Base-by-base conservation (phyloP, 2,329 filamentous ascomycete genomes). In the Tolypocladium guangdongense region DNA sequence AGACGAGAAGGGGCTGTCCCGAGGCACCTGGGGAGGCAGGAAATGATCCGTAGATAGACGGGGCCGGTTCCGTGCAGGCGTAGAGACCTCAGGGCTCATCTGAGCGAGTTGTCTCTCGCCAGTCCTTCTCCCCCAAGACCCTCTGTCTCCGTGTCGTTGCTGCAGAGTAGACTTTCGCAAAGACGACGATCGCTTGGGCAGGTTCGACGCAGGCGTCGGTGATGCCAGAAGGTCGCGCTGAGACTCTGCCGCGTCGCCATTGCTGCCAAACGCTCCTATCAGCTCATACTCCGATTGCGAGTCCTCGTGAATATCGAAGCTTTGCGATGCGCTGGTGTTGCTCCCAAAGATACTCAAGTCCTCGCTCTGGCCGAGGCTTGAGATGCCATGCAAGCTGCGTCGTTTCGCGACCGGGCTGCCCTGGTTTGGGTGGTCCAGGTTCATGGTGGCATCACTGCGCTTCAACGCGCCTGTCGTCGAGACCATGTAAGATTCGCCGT, bases 351-450 rank as follows among this genome's bases (percentile, higher is more conserved):
- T 83, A 66, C 83, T 90, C 64, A 89, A 87, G 60, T 78, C 78
- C 53, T 71, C 67, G 14, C 83, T 60, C 30, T 74, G 68, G 47
- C 77, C 77, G 57, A 85, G 75, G 60, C 73, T 81, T n/a, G 84
- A 76, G 45, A 84, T 80, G 50, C 86, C 86, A 66, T 96, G 89
- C 61, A 95, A 71, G 70, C 91, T 96, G 63, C 93, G 83, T 59
- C 93, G 82, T 75, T 96, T 96, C 48, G 91, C 88, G 55, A 92
- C 88, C 0, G 93, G 92, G 64, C 88, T 96, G 60, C 88, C 88
- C 53, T 87, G 77, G 61, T 80, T 86, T 32, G 83, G 78, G 58
- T 88, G 86, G 63, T 95, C 91, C 49, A 95, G 73, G 63, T 89
- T 90, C 87, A 95, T 92, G 51, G 86, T 86, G 45, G 88, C 86